Percentiles rank a stretch among this genome's conserved stretches.
phyloP scores from a whole-genome alignment of 345 rosid genomes.

The Pistacia atlantica region DNA sequence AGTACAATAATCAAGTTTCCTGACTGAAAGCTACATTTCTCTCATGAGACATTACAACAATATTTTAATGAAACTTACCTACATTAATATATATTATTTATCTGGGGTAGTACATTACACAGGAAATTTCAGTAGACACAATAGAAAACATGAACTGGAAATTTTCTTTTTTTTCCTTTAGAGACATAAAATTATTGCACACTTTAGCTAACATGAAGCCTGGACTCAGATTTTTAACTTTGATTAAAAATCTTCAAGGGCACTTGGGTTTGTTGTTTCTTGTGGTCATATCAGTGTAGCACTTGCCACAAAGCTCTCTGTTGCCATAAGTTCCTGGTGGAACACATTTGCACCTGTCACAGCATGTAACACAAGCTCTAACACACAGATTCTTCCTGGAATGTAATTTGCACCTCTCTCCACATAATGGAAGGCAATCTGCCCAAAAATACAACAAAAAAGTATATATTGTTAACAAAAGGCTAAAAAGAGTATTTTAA shows the following conservation, averaged over 20 bases:
- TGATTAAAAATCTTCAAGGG: slow-evolving; percentile 43
- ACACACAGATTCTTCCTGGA: slow-evolving; percentile 66
- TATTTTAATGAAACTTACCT: no score
- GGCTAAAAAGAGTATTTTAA: neutral
- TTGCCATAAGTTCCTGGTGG: slow-evolving; percentile 96
- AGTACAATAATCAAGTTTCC: no score
- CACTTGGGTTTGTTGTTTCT: slow-evolving; percentile 63
- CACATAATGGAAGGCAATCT: slow-evolving; percentile 82
- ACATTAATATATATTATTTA: no score
- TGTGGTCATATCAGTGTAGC: slow-evolving; percentile 87
- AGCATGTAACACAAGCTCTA: slow-evolving; percentile 90
- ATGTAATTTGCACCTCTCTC: slow-evolving; percentile 66
- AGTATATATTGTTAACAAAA: neutral
- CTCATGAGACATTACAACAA: no score
- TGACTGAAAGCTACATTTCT: no score
- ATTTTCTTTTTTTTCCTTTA: no score
- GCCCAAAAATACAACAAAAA: slow-evolving; percentile 2
- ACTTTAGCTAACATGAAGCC: neutral
- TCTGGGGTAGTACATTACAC: no score
- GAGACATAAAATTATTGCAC: neutral
- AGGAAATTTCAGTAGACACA: no score
- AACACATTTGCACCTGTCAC: slow-evolving; percentile 89
- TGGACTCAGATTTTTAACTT: neutral
- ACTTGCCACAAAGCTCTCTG: slow-evolving; percentile 78
- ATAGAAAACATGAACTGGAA: no score